Base-by-base conservation (phyloP, 2,329 filamentous ascomycete species). In the Fusarium multiceps region DNA sequence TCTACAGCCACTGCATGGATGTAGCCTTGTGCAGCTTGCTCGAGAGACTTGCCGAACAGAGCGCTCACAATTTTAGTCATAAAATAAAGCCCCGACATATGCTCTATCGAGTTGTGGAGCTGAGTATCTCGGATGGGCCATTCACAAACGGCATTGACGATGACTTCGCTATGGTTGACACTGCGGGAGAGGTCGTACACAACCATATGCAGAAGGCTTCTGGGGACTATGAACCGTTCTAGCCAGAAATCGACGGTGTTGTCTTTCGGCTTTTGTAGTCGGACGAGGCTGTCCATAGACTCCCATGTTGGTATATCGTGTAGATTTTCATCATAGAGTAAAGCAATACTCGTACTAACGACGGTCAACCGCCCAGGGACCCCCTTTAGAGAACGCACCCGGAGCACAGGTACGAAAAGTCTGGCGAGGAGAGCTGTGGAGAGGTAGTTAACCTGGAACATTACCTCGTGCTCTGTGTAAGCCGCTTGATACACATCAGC, bases 391-490 rank as follows among this genome's bases (percentile, higher is more conserved):
- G 40, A 32, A 7, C 12, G 2, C n/a, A 14, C 27, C 32, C 13
- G 21, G 21, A 59, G 40, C 2, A 21, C 28, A 6, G 37, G 40
- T 6, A 59, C 14, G 9, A 59, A 28, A 6, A 59, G 55, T 18
- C 18, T 14, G 5, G 21, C 21, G 9, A 59, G 48, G 0, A 55
- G 40, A 25, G 40, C 28, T 4, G 40, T 45, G 3, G 48, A 54
- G n/a, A 59, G 23, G 12, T 28, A 59, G 21, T 45, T 59, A 9
- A 45, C 28, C 21, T 58, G 37, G 13, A 58, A 42, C 55, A 42
- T 34, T 18, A 27, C 28, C 28, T 53, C 55, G 4, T 43, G 28
- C 3, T n/a, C 21, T 43, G 55, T 53, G 20, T 20, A 16, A 11
- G 30, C 4, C 4, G 18, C 18, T 37, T 20, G 14, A n/a, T 18